A percentile compares a stretch with the other conserved stretches of the same genome.
Evolutionary conservation across 192 early-diverging fungal genomes (phyloP).

Genomic region (Gigaspora rosea): DNA sequence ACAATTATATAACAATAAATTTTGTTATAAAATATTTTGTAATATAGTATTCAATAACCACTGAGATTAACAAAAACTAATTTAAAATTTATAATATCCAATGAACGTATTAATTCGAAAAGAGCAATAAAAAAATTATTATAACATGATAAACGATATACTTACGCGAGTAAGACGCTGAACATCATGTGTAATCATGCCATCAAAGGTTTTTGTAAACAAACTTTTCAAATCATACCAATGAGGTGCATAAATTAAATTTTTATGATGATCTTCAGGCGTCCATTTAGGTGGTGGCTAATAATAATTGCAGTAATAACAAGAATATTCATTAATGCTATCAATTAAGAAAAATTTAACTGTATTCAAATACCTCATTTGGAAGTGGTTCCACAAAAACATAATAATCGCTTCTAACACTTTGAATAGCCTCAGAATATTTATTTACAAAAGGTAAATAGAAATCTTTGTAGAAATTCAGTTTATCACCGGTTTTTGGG

Average conservation of each 20-base stretch:
- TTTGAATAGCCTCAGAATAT: conserved; percentile 65
- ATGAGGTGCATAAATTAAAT: conserved; percentile 79
- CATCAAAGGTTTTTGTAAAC: conserved; percentile 71
- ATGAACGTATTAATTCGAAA: not conserved
- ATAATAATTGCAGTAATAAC: not conserved
- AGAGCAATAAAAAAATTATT: not conserved
- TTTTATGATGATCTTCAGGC: conserved; percentile 50
- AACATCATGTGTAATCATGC: conserved; percentile 79
- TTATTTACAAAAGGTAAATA: conserved; percentile 73
- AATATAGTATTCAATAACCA: no score
- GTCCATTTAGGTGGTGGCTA: conserved; percentile 50
- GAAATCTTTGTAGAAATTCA: conserved; percentile 70
- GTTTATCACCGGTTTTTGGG: conserved; percentile 52
- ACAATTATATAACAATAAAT: no score
- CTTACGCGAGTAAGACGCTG: conserved; percentile 68
- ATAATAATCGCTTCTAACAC: conserved; percentile 49
- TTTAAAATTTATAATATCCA: not conserved
- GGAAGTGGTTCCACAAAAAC: conserved; percentile 82
- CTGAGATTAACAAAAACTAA: no score
- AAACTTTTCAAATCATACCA: conserved; percentile 86
- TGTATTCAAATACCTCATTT: conserved; percentile 58
- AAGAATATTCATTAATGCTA: not conserved
- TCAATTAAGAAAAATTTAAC: not conserved
- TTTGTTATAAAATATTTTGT: no score
- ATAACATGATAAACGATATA: not conserved